These are phyloP conservation scores for Botrytis pseudocinerea DNA, from an alignment of 2,329 filamentous ascomycete species.

Conservation along the genomic window DNA sequence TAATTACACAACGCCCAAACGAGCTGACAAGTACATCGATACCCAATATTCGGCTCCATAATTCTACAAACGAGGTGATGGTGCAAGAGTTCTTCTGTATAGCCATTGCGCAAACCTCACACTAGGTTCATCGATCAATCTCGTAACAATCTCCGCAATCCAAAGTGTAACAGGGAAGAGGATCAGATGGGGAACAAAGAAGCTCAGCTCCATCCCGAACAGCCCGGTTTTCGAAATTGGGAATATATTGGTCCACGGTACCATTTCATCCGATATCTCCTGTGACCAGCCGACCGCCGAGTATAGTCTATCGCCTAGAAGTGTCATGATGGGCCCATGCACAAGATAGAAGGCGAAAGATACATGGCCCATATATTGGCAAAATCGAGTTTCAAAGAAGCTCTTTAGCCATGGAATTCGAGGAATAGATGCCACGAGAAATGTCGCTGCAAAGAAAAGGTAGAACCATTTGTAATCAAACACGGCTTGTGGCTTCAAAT, in stretches of 20 bases:
- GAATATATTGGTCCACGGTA: constrained; percentile 57
- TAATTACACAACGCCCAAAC: background rate
- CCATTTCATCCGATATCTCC: constrained; percentile 42
- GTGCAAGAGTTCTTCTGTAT: constrained; percentile 49
- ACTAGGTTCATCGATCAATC: constrained; percentile 58
- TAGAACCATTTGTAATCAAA: constrained; percentile 70
- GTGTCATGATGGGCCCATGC: constrained; percentile 62
- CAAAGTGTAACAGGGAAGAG: constrained; percentile 60
- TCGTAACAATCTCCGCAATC: constrained; percentile 57
- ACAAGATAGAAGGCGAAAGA: constrained; percentile 65
- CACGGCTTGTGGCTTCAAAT: constrained; percentile 64
- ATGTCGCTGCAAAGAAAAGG: constrained; percentile 59
- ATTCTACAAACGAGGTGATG: constrained; percentile 13
- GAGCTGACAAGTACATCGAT: background rate
- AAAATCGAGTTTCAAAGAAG: constrained; percentile 60
- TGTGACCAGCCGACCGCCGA: constrained; percentile 18
- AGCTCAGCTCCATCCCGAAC: constrained; percentile 60
- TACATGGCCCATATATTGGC: constrained; percentile 62
- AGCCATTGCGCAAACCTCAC: constrained; percentile 58
- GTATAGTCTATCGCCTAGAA: constrained; percentile 40
- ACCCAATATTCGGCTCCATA: constrained; percentile 8
- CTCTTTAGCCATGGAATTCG: constrained; percentile 58
- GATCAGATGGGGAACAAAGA: constrained; percentile 60
- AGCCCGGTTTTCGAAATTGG: constrained; percentile 57
- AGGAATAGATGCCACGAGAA: constrained; percentile 56